Base-by-base conservation (phyloP, 495 filamentous ascomycete genomes). In the Lichenothelia convexa region DNA sequence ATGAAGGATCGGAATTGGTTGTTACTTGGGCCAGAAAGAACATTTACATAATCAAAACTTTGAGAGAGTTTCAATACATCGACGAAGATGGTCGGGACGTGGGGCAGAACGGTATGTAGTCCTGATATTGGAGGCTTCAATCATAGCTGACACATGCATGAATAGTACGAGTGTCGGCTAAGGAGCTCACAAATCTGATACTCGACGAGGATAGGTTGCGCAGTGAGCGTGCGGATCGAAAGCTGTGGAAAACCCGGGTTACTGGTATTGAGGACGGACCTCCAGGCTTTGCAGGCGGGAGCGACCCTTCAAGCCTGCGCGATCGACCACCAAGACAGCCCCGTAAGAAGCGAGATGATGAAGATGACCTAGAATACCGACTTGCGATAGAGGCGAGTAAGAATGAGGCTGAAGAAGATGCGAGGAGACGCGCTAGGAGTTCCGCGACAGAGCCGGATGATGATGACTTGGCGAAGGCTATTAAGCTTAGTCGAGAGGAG, bases 1-100 rank as follows among this genome's bases (percentile, higher is more conserved):
- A 99, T 55, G 91, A 99, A 54, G 91, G 91, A 5, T 92, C 83
- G 0, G 91, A 95, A 59, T 60, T 93, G 44, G 84, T 94, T 21
- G 91, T 99, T 19, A 93, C 87, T 2, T 95, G 91, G 91, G 87
- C 87, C 30, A 76, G 85, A 43, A 89, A 93, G 63, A 95, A 93
- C 52, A 77, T 93, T 48, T 99, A 89, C 59, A 83, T 95, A 56
- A 91, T 99, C 68, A 95, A 94, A 61, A 99, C 91, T 11, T 55
- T 99, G 53, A 75, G 91, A 47, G 91, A 99, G 57, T 99, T 99
- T 46, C 75, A 81, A 51, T 84, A 93, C 54, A 70, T 94, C 17
- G 91, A 99, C 44, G 91, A 95, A 46, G 89, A 95, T 37, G 78
- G 81, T 30, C 67, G 77, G 39, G 91, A 99, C 55, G 91, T 95